These are phyloP conservation scores for Fusarium xyrophilum DNA, from an alignment of 2,329 filamentous ascomycete genomes.

Conservation along the genomic window DNA sequence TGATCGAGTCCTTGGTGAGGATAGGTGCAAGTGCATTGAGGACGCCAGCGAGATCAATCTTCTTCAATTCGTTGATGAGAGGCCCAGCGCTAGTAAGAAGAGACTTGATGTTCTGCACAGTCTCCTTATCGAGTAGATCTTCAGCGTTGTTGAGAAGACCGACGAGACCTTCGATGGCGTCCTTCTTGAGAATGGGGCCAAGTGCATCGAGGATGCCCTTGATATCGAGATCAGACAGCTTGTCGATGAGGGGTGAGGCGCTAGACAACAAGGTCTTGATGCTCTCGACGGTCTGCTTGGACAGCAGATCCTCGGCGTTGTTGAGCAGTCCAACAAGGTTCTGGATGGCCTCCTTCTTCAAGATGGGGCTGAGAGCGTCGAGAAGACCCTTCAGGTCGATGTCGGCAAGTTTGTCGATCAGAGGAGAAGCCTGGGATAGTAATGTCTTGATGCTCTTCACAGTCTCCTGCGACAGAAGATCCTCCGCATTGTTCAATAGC, in stretches of 20 bases:
- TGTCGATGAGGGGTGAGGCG: conserved; percentile 38
- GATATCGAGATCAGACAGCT: conserved; percentile 46
- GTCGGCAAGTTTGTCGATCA: conserved; percentile 39
- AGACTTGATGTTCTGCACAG: conserved; percentile 37
- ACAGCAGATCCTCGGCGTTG: conserved; percentile 43
- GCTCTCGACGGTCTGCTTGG: conserved; percentile 25
- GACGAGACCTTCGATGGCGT: conserved; percentile 40
- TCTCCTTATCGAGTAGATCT: conserved; percentile 31
- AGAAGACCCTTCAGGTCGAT: conserved; percentile 45
- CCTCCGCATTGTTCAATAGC: conserved; percentile 38
- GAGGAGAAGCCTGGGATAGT: conserved; percentile 25
- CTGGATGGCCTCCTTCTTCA: conserved; percentile 43
- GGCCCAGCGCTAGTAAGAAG: conserved; percentile 42
- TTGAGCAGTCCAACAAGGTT: conserved; percentile 42
- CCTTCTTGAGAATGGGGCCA: conserved; percentile 38
- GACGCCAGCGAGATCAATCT: conserved; percentile 47
- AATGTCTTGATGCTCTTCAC: conserved; percentile 36
- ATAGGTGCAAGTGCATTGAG: conserved; percentile 40
- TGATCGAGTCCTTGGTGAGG: conserved; percentile 43
- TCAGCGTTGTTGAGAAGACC: conserved; percentile 39
- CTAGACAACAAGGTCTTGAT: conserved; percentile 29
- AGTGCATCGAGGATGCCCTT: conserved; percentile 42
- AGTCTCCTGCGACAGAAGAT: conserved; percentile 27
- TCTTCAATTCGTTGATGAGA: conserved; percentile 42
- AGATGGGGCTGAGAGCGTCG: conserved; percentile 46